Conservation (phyloP, 1,284 basidiomycete species). For the Filobasidium uniguttulatum region DNA sequence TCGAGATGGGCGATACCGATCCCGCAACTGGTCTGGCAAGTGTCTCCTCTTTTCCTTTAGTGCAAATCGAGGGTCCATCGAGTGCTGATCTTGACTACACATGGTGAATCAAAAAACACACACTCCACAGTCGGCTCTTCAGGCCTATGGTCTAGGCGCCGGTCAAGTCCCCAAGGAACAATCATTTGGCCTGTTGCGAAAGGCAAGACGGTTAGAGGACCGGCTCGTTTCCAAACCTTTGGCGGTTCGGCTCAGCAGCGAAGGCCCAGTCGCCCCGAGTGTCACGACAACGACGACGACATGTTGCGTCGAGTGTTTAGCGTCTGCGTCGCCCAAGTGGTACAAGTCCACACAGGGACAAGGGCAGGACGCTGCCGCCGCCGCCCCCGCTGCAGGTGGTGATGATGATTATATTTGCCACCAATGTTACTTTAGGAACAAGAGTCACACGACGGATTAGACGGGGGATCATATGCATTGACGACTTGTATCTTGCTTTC, state of each 20-base stretch:
- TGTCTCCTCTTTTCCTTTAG: neutral
- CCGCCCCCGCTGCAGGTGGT: too few relatives aligned
- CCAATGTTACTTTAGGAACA: slow-evolving; percentile 16
- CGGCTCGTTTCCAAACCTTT: slow-evolving; percentile 27
- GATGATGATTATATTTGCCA: slow-evolving; percentile 16
- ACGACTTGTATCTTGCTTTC: too few relatives aligned
- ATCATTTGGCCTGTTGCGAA: slow-evolving; percentile 67
- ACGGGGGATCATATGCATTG: too few relatives aligned
- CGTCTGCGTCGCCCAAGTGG: slow-evolving; percentile 31
- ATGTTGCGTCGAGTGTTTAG: slow-evolving; percentile 23
- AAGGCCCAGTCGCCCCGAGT: neutral
- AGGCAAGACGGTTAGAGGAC: slow-evolving; percentile 64
- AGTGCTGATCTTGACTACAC: neutral
- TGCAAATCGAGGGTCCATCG: neutral
- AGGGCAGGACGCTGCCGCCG: neutral
- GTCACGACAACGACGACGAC: neutral
- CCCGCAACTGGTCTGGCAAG: slow-evolving; percentile 42
- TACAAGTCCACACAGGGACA: slow-evolving; percentile 12
- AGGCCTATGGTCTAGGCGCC: slow-evolving; percentile 68
- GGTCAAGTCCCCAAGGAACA: slow-evolving; percentile 56
- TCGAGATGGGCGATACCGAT: slow-evolving; percentile 71
- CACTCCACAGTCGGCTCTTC: slow-evolving; percentile 57
- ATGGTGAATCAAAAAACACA: slow-evolving; percentile 3
- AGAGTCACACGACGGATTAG: too few relatives aligned
- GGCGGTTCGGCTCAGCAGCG: neutral